These are phyloP conservation scores for Euphorbia schlechtendalii DNA, from an alignment of 441 rosid species.

Conservation along the genomic window DNA sequence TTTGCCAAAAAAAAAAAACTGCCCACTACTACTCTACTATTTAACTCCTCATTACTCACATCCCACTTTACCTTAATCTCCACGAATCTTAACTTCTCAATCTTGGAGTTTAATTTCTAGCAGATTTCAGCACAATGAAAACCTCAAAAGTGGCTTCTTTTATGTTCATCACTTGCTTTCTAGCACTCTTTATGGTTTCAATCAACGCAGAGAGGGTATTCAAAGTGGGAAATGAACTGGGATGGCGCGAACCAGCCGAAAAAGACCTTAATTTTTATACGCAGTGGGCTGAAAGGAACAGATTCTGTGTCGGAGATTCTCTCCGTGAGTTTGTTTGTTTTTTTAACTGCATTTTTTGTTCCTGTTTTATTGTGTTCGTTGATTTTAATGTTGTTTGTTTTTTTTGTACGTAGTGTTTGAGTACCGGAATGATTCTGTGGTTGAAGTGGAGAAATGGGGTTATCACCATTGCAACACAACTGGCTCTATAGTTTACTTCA, in stretches of 20 bases:
- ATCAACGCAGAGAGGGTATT: constrained; percentile 40
- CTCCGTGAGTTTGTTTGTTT: constrained; percentile 42
- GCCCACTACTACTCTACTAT: constrained; percentile 15
- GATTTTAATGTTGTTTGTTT: neutral
- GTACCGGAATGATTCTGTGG: constrained; percentile 73
- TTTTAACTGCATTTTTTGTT: neutral
- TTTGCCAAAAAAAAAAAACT: constrained; percentile 1
- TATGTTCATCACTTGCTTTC: constrained; percentile 16
- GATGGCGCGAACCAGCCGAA: constrained; percentile 62
- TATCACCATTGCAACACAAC: constrained; percentile 70
- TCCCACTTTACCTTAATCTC: neutral
- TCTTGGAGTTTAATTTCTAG: neutral
- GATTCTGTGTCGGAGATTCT: constrained; percentile 77
- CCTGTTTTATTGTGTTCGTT: neutral
- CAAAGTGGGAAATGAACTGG: constrained; percentile 60
- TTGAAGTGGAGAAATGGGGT: constrained; percentile 75
- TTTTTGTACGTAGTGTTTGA: constrained; percentile 44
- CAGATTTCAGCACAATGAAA: constrained; percentile 3
- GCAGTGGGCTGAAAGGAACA: constrained; percentile 59
- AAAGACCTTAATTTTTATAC: constrained; percentile 40
- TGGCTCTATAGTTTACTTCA: constrained; percentile 37
- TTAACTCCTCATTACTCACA: neutral
- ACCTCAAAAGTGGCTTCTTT: constrained; percentile 18
- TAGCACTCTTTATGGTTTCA: too few species aligned
- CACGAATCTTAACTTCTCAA: neutral